Evolutionary conservation across 225 moss, liverwort and hornwort genomes (phyloP).

Genomic region (Bryum argenteum): DNA sequence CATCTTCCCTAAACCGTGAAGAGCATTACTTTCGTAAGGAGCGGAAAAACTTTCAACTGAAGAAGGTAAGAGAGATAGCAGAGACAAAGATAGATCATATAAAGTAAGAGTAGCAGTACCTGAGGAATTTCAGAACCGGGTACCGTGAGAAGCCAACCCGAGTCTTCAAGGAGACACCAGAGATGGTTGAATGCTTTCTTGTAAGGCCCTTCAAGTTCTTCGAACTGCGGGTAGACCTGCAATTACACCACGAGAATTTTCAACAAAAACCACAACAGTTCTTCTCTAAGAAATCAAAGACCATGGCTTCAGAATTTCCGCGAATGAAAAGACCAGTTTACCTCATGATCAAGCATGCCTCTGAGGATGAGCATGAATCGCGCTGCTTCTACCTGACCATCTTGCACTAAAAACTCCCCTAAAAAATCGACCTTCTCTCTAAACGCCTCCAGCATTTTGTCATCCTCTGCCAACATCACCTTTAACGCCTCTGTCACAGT

Average conservation of each 20-base stretch:
- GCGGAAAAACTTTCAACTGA: too few species aligned
- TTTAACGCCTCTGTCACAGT: slow-evolving; percentile 90
- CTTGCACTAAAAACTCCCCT: slow-evolving; percentile 79
- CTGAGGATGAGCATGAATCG: slow-evolving; percentile 84
- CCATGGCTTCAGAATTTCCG: too few species aligned
- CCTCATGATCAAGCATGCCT: slow-evolving; percentile 95
- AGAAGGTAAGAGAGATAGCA: not conserved
- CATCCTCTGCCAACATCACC: slow-evolving; percentile 92
- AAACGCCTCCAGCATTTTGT: slow-evolving; percentile 66
- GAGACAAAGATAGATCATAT: too few species aligned
- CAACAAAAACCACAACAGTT: not conserved
- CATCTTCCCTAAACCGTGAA: too few species aligned
- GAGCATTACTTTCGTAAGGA: too few species aligned
- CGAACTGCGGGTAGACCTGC: slow-evolving; percentile 75
- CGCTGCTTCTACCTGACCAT: slow-evolving; percentile 78
- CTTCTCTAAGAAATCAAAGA: too few species aligned
- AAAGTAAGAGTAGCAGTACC: slow-evolving; percentile 30
- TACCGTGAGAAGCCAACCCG: slow-evolving; percentile 91
- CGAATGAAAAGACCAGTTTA: slow-evolving; percentile 8
- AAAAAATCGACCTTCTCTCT: slow-evolving; percentile 86
- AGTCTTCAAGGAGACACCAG: slow-evolving; percentile 85
- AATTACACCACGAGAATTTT: slow-evolving; percentile 9
- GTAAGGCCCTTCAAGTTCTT: slow-evolving; percentile 77
- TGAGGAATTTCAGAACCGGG: slow-evolving; percentile 57
- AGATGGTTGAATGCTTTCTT: slow-evolving; percentile 90